Conservation (phyloP, 495 filamentous ascomycete genomes). For the Xylaria bambusicola region DNA sequence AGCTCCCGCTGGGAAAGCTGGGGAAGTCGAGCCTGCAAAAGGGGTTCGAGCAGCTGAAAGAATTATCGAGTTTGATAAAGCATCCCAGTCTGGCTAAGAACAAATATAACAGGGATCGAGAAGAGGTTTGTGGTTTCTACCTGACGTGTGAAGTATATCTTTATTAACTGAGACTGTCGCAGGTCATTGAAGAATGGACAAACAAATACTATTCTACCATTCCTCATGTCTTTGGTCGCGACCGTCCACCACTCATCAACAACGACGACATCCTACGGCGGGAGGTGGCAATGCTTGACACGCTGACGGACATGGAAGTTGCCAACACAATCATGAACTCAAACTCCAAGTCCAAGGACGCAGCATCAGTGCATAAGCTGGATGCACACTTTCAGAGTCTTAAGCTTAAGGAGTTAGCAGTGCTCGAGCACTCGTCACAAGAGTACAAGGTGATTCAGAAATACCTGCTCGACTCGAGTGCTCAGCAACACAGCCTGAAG, state of each 20-base stretch:
- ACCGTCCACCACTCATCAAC: constrained; percentile 59
- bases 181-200: constrained; percentile 54
- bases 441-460: constrained; percentile 62
- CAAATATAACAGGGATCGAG: constrained; percentile 38
- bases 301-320: constrained; percentile 68
- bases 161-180: background rate
- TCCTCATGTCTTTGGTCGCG: constrained; percentile 70
- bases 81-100: constrained; percentile 38
- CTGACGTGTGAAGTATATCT: background rate
- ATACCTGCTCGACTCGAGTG: constrained; percentile 61
- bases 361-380: constrained; percentile 50
- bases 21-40: constrained; percentile 61
- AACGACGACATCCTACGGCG: constrained; percentile 54
- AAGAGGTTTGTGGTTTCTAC: background rate
- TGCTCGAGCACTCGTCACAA: constrained; percentile 51
- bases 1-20: constrained; percentile 70
- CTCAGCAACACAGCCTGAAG: constrained; percentile 54
- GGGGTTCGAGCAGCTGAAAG: constrained; percentile 65
- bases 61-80: constrained; percentile 58
- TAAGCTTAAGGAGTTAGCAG: constrained; percentile 63
- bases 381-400: constrained; percentile 64
- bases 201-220: constrained; percentile 70
- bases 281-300: constrained; percentile 65
- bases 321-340: constrained; percentile 65
- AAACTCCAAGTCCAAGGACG: constrained; percentile 44